Base-by-base conservation (phyloP, 129 eudicot genomes). In the Ambrosia artemisiifolia region DNA sequence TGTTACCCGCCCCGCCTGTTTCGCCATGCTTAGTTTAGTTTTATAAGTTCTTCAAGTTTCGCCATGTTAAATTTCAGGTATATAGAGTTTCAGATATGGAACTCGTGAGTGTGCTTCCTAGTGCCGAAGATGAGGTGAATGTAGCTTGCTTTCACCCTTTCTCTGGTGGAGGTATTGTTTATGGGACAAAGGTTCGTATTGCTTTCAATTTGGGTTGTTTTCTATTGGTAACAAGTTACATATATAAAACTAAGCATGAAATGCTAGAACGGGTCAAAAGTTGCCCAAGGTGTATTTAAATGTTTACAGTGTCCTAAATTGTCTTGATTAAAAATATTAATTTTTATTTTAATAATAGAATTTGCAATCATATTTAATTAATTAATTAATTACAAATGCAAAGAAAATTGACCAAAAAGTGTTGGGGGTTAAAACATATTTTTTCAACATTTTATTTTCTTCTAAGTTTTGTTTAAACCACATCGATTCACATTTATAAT, bases 141-240 rank as follows among this genome's bases (percentile, higher is more conserved):
- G 94, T 87, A 8, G 94, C 94, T 67, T 87, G 87, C 69, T 87
- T 87, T 78, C 94, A 87, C 80, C 94, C 94, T 82, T 80, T 73
- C 17, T 75, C 86, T 44, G 94, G 94, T 53, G 85, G 87, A 19
- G 94, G 94, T 38, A 82, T 87, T 63, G 90, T 81, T 48, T 87
- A 87, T 42, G 94, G 94, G 64, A 87, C 94, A 66, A 87, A 87
- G 94, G 94, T 87, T 8, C 7, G 69, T 47, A 17, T 54, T 57
- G 7, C n/a, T n/a, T n/a, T 24, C 36, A 20, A 11, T 59, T 12
- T 7, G 17, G 64, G 18, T 28, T 28, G 38, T 3, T 30, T 24
- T 9, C 13, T 55, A 24, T 54, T 54, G 33, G 19, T 18, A 57
- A 57, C 7, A 8, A 20, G 63, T 30, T 30, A 19, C 11, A 20